A percentile compares a stretch with the other conserved stretches of the same genome.
These are phyloP conservation scores for Pleurostoma richardsiae DNA, from an alignment of 2,329 filamentous ascomycete genomes.

Conservation along the genomic window DNA sequence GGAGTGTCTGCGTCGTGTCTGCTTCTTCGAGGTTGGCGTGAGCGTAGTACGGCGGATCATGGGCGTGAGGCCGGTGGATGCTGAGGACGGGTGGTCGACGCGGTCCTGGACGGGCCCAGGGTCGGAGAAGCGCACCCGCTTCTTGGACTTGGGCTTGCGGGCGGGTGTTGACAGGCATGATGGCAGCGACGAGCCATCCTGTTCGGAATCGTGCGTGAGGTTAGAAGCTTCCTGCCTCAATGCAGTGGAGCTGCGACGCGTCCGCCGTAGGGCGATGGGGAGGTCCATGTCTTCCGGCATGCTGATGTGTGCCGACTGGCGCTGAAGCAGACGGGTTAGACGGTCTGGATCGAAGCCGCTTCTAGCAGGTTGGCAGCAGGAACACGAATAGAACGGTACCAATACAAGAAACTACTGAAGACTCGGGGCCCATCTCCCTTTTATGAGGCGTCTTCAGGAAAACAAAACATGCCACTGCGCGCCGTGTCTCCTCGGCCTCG, in stretches of 20 bases:
- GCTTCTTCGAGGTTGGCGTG: slow-evolving; percentile 22
- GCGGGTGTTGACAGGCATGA: slow-evolving; percentile 18
- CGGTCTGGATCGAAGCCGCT: too few species aligned
- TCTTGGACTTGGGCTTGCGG: slow-evolving; percentile 27
- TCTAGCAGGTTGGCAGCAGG: too few species aligned
- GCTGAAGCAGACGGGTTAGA: too few species aligned
- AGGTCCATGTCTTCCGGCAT: slow-evolving; percentile 23
- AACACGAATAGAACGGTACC: too few species aligned
- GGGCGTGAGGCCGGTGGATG: slow-evolving; percentile 52
- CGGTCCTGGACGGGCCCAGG: slow-evolving; percentile 35
- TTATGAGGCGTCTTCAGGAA: too few species aligned
- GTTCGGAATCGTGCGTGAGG: neutral
- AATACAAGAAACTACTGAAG: too few species aligned
- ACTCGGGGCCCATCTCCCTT: too few species aligned
- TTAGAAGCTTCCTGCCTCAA: slow-evolving; percentile 11
- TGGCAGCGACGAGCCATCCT: neutral
- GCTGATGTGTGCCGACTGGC: neutral
- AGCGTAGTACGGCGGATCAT: slow-evolving; percentile 50
- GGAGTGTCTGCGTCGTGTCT: slow-evolving; percentile 34
- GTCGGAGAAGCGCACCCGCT: slow-evolving; percentile 55
- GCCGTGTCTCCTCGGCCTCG: too few species aligned
- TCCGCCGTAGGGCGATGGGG: slow-evolving; percentile 51
- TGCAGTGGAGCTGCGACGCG: slow-evolving; percentile 35
- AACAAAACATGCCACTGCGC: too few species aligned
- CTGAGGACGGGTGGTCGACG: slow-evolving; percentile 9